Base-by-base conservation (phyloP, 2,329 filamentous ascomycete species). In the Grosmannia huntii region DNA sequence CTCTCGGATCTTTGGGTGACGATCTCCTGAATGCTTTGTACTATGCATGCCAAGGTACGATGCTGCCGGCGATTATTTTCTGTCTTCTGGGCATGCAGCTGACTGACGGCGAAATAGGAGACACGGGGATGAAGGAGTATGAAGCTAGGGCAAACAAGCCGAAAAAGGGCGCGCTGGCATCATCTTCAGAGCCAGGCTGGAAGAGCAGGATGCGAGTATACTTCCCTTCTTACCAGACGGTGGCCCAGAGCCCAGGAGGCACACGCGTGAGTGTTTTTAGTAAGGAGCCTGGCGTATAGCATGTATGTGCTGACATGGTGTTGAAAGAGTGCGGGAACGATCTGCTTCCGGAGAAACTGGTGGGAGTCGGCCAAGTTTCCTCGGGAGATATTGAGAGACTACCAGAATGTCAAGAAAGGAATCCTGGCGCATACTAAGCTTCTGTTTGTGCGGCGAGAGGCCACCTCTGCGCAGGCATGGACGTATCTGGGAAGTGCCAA, bases 401-500 rank as follows among this genome's bases (percentile, higher is more conserved):
- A 86, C 67, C 75, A 84, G 62, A 95, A 87, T 62, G 79, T 75
- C 27, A 77, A 91, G 41, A 64, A 72, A 3, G 88, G 89, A 0
- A 68, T 96, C 25, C 74, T 99, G 62, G 89, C 95, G 75, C 94
- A 99, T 71, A 95, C 83, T 72, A 99, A 99, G 73, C 76, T 90
- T 63, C 72, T 84, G 57, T 73, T 82, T 56, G 79, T 81, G 27
- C 73, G 74, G 21, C 64, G 50, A 33, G 46, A 38, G 6, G 21
- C 41, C 19, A 44, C 2, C 41, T 44, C 41, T 44, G 41, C 19
- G 7, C 27, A 14, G 5, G 16, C 23, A 27, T 97, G 89, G 86
- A 86, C 81, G 2, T 97, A 97, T 67, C 73, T 96, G 44, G 94
- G 94, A 19, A 95, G 89, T 65, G 89, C 90, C 9, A 99, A 99